Evolutionary conservation across 306 rosid species (phyloP), one percentile per base, ranked within the genome.

Genomic region (Sindora glabra): DNA sequence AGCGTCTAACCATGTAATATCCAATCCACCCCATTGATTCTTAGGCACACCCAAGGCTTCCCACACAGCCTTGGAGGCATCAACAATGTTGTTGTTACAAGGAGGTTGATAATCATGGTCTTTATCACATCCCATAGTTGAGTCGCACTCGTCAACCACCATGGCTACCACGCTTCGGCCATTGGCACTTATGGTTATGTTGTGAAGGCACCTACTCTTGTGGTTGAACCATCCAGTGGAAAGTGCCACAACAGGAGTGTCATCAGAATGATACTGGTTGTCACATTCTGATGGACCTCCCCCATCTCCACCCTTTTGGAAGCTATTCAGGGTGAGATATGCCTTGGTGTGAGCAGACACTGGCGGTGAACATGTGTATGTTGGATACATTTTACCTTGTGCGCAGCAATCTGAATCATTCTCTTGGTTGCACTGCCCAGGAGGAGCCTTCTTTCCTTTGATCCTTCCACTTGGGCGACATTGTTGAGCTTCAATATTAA

Each of bases 131-230:
- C 89, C 83, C 25, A 11, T 59, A 0, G 67, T 77, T 0, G 83
- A 83, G 67, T 83, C 81, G 52, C 86, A 77, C 46, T 79, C 69
- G 17, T 80, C 84, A 6, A 83, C 80, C 29, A 83, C 89, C 69
- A 6, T 70, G 3, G 81, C 83, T 18, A 37, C 56, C 68, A 83
- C 81, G 19, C 69, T 83, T 5, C 45, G 27, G 9, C 76, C 83
- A 32, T 79, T 70, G 0, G 15, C 84, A 3, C 25, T 71, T 0
- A 80, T 70, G 16, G 45, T 76, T 24, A 83, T 69, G 41, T 68
- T 62, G 9, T 72, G 29, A n/a, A 38, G 66, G 40, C 86, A 80
- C 44, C 86, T 65, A 4, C 64, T 34, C 29, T 23, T 65, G 15
- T 64, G 2, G 26, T 50, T 54, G 53, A 71, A 83, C 90, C 86